A percentile compares a stretch with the other conserved stretches of the same genome.
Conservation (phyloP, 2,329 filamentous ascomycete genomes). For the Pestalotiopsis sp. region DNA sequence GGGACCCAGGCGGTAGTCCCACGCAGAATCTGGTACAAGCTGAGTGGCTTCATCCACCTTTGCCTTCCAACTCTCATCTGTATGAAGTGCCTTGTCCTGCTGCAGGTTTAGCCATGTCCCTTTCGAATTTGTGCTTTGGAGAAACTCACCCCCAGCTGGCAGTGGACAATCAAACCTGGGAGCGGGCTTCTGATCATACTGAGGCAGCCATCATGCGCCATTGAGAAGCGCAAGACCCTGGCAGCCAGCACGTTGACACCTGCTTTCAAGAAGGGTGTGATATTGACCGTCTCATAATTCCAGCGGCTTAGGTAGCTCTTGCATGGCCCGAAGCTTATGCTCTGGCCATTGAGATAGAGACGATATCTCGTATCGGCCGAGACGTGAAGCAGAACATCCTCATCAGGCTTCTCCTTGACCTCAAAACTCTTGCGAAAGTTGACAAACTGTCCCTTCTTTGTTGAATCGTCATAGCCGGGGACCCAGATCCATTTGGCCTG, state of each 20-base stretch:
- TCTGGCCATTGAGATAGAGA: slow-evolving; percentile 24
- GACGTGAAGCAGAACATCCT: slow-evolving; percentile 20
- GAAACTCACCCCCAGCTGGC: slow-evolving; percentile 19
- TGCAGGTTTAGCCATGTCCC: slow-evolving; percentile 3
- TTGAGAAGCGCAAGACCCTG: slow-evolving; percentile 29
- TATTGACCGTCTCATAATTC: slow-evolving; percentile 29
- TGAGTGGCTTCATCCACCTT: slow-evolving; percentile 16
- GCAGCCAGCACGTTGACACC: slow-evolving; percentile 21
- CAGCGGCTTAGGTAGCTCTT: slow-evolving; percentile 26
- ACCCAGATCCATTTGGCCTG: slow-evolving; percentile 15
- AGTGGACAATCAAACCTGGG: slow-evolving; percentile 32
- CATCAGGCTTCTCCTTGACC: neutral
- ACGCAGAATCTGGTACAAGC: slow-evolving; percentile 29
- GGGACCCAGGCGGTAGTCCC: slow-evolving; percentile 27
- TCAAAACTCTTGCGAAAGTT: slow-evolving; percentile 8
- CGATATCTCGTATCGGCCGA: slow-evolving; percentile 29
- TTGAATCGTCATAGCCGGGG: slow-evolving; percentile 7
- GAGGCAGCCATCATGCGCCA: slow-evolving; percentile 28
- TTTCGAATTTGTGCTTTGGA: neutral
- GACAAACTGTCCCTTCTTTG: slow-evolving; percentile 9
- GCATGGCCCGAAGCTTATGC: slow-evolving; percentile 24
- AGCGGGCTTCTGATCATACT: slow-evolving; percentile 30
- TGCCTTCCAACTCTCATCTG: slow-evolving; percentile 21
- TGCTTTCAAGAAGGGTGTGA: slow-evolving; percentile 19
- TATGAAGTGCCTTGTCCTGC: slow-evolving; percentile 21